Percentiles rank a stretch among this genome's conserved stretches.
Evolutionary conservation across 805 yeast species (phyloP).

Genomic region (Saturnispora besseyi): DNA sequence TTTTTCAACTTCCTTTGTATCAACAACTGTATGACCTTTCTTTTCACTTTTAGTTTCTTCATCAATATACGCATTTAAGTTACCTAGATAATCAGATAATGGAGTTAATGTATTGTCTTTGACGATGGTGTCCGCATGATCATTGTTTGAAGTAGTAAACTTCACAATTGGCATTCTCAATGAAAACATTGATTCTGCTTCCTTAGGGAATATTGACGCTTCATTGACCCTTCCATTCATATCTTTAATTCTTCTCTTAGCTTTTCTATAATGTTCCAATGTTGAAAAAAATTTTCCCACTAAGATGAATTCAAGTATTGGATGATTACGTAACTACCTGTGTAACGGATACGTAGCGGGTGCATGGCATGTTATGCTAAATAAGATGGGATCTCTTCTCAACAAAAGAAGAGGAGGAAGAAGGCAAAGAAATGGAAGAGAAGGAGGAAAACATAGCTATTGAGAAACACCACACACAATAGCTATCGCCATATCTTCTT

Average conservation of each 20-base stretch:
- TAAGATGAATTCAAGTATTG: no score
- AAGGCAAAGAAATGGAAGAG: no score
- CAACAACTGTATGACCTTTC: not conserved
- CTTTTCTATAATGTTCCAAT: not conserved
- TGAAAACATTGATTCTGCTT: not conserved
- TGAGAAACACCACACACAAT: no score
- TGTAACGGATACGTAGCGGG: no score
- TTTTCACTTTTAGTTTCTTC: not conserved
- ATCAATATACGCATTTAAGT: not conserved
- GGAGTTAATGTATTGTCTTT: not conserved
- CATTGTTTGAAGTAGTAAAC: not conserved
- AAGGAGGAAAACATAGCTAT: no score
- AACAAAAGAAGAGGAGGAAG: no score
- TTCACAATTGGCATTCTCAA: not conserved
- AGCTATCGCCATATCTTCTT: no score
- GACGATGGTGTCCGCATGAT: not conserved
- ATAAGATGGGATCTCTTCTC: no score
- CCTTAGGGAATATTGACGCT: not conserved
- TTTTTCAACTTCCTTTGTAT: slow-evolving; percentile 1
- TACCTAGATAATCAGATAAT: not conserved
- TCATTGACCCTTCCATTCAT: not conserved
- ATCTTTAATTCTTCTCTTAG: not conserved
- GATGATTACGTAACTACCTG: no score
- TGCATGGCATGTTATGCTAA: no score
- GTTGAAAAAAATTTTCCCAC: no score